Evolutionary conservation across 129 eudicot genomes (phyloP).

Genomic region (Flaveria trinervia): DNA sequence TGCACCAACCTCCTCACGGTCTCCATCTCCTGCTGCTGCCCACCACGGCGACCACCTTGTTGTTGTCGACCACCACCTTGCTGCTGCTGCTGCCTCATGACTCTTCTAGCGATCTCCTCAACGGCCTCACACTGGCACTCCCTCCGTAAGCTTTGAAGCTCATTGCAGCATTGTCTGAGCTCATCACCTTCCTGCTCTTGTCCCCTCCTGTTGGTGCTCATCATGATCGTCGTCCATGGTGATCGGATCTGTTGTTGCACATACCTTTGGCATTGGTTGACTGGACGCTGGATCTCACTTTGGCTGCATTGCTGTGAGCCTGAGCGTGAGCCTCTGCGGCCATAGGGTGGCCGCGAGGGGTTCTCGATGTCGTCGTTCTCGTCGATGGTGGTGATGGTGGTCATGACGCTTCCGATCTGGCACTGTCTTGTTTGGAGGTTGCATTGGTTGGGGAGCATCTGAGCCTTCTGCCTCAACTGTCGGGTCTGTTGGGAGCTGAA

Average conservation of each 20-base stretch:
- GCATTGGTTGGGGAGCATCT: conserved; percentile 31
- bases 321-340: neutral
- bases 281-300: conserved; percentile 11
- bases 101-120: conserved; percentile 13
- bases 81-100: neutral
- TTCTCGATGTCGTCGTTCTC: conserved; percentile 9
- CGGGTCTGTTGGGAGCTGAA: neutral
- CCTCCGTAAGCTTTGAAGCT: conserved; percentile 6
- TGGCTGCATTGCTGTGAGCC: conserved; percentile 20
- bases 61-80: neutral
- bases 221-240: neutral
- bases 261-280: conserved; percentile 21
- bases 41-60: neutral
- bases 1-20: neutral
- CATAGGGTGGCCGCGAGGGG: neutral
- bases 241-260: neutral
- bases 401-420: conserved; percentile 6
- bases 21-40: neutral
- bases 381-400: conserved; percentile 22
- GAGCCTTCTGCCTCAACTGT: conserved; percentile 25
- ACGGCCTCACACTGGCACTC: neutral
- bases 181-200: neutral
- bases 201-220: neutral
- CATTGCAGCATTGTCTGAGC: conserved; percentile 25
- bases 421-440: conserved; percentile 13